These are phyloP conservation scores for Podila epicladia DNA, from an alignment of 192 early-diverging fungal genomes.

Conservation along the genomic window DNA sequence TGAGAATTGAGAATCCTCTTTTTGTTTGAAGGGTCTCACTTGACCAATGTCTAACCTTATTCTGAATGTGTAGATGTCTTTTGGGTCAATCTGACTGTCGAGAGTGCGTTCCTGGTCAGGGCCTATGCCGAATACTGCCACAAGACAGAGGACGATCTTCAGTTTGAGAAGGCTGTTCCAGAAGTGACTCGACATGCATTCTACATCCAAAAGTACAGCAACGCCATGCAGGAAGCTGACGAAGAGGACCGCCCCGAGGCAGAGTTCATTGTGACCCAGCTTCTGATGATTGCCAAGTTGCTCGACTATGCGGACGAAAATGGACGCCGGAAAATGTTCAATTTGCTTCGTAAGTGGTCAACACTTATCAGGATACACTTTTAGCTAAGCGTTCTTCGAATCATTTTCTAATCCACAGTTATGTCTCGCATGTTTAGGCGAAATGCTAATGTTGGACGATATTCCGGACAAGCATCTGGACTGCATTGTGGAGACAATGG, in stretches of 20 bases:
- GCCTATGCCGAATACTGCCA: conserved; percentile 56
- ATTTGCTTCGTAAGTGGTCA: conserved; percentile 69
- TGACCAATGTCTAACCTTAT: neutral
- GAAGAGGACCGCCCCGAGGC: conserved; percentile 58
- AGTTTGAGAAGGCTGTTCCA: conserved; percentile 72
- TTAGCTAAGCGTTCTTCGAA: neutral
- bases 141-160: conserved; percentile 66
- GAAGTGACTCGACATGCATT: conserved; percentile 71
- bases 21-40: neutral
- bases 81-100: conserved; percentile 64
- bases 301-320: conserved; percentile 92
- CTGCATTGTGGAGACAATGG: conserved; percentile 80
- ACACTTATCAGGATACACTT: neutral
- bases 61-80: conserved; percentile 52
- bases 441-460: conserved; percentile 80
- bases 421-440: conserved; percentile 51
- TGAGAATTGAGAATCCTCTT: neutral
- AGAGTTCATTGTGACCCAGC: conserved; percentile 76
- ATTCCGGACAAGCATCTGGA: conserved; percentile 82
- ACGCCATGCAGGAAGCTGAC: conserved; percentile 58
- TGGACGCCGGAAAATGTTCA: conserved; percentile 84
- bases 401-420: neutral
- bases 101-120: conserved; percentile 59
- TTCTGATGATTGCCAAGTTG: conserved; percentile 79
- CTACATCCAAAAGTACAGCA: conserved; percentile 65